A percentile compares a stretch with the other conserved stretches of the same genome.
Conservation (phyloP, 495 filamentous ascomycete species). For the Penicillium paxilli region DNA sequence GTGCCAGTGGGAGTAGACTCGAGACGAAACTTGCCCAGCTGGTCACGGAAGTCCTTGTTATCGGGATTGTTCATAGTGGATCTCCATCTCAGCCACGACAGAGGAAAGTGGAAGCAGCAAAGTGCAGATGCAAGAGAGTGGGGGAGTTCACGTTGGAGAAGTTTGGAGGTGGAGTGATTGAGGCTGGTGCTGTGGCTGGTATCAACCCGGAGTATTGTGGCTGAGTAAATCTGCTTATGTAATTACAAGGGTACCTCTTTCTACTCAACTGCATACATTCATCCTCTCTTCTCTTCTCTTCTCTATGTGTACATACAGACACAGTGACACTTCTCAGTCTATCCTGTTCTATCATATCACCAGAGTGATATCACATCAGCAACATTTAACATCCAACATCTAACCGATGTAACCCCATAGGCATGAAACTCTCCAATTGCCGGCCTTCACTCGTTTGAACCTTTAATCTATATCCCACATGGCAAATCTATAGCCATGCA, state of each 20-base stretch:
- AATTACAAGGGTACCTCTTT: too few species aligned
- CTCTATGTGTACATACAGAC: too few species aligned
- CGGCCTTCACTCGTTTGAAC: background rate
- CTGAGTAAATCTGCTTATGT: too few species aligned
- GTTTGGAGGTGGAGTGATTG: background rate
- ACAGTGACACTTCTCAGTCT: too few species aligned
- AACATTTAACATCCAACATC: background rate
- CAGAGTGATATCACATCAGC: background rate
- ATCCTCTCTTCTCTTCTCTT: too few species aligned
- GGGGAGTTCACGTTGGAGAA: background rate
- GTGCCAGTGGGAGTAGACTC: constrained; percentile 21
- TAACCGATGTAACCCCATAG: background rate
- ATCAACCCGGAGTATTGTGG: too few species aligned
- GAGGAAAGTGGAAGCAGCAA: background rate
- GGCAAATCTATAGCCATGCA: too few species aligned
- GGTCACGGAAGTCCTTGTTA: constrained; percentile 46
- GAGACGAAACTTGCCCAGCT: constrained; percentile 48
- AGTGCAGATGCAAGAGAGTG: background rate
- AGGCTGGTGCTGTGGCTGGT: too few species aligned
- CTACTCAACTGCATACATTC: too few species aligned
- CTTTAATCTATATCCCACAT: too few species aligned
- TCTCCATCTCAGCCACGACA: background rate
- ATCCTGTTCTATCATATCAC: too few species aligned
- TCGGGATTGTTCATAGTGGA: constrained; percentile 31
- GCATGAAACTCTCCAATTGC: background rate